phyloP scores from a whole-genome alignment of 2,329 filamentous ascomycete genomes.

The Chalaropsis thielavioides region DNA sequence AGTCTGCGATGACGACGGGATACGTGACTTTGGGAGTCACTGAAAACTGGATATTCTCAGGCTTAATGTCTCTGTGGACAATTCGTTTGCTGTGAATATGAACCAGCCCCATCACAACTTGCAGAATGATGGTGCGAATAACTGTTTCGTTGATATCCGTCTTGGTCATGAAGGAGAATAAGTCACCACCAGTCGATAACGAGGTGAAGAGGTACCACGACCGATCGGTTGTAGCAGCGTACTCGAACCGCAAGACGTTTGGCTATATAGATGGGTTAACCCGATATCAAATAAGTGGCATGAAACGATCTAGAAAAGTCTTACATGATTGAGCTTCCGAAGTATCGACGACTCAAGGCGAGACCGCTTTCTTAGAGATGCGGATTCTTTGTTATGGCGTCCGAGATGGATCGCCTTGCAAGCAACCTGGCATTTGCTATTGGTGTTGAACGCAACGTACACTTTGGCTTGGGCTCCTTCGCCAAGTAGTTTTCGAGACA shows the following conservation, averaged over 20 bases:
- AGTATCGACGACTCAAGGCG: slow-evolving; percentile 29
- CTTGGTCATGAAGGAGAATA: slow-evolving; percentile 33
- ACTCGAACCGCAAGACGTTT: slow-evolving; percentile 11
- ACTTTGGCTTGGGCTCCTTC: slow-evolving; percentile 27
- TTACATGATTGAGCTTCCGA: slow-evolving; percentile 39
- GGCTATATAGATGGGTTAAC: slow-evolving; percentile 7
- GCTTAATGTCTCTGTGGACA: slow-evolving; percentile 40
- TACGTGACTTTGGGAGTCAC: slow-evolving; percentile 31
- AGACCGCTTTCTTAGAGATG: slow-evolving; percentile 32
- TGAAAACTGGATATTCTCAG: slow-evolving; percentile 38
- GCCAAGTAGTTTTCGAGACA: slow-evolving; percentile 27
- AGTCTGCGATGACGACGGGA: slow-evolving; percentile 37
- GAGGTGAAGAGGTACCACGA: slow-evolving; percentile 40
- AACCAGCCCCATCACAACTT: slow-evolving; percentile 32
- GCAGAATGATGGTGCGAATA: slow-evolving; percentile 29
- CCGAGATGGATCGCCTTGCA: slow-evolving; percentile 37
- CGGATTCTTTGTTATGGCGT: background rate
- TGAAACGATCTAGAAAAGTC: slow-evolving; percentile 19
- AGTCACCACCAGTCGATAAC: slow-evolving; percentile 40
- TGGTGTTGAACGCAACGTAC: slow-evolving; percentile 31
- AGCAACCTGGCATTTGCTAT: slow-evolving; percentile 44
- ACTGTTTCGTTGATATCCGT: slow-evolving; percentile 7
- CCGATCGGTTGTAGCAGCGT: background rate
- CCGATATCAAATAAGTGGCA: background rate
- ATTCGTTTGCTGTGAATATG: slow-evolving; percentile 38